A percentile compares a stretch with the other conserved stretches of the same genome.
phyloP scores from a whole-genome alignment of 176 grass and related monocot genomes.

The Oryza rufipogon region DNA sequence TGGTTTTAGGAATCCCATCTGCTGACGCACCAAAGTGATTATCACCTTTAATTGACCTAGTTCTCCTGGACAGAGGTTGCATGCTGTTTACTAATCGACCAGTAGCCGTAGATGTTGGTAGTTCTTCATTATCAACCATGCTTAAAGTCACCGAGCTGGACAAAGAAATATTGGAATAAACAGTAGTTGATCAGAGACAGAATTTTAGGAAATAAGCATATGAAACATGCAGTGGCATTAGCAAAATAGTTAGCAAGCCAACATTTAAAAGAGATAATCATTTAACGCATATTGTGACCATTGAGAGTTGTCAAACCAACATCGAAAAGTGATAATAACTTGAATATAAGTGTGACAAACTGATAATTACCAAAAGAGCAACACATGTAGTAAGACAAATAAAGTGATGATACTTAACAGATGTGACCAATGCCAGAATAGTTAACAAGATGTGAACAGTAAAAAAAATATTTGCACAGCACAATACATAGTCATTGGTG shows the following conservation, averaged over 20 bases:
- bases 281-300: background rate
- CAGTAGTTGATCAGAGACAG: background rate
- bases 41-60: conserved; percentile 73
- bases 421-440: conserved; percentile 27
- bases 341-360: background rate
- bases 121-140: conserved; percentile 66
- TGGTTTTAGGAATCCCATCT: conserved; percentile 62
- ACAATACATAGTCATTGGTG: background rate
- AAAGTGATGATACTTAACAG: background rate
- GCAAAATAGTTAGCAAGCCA: background rate
- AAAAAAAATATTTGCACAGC: conserved; percentile 23
- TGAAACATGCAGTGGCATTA: background rate
- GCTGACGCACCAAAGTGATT: conserved; percentile 50
- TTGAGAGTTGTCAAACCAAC: background rate
- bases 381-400: background rate
- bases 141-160: conserved; percentile 67
- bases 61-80: conserved; percentile 81
- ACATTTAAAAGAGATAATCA: background rate
- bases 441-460: conserved; percentile 30
- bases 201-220: background rate
- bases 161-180: conserved; percentile 16
- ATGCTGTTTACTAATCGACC: conserved; percentile 57
- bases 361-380: background rate
- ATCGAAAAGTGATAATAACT: background rate
- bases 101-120: conserved; percentile 52